These are phyloP conservation scores for Mycocentrospora acerina DNA, from an alignment of 2,329 filamentous ascomycete species.

Conservation along the genomic window DNA sequence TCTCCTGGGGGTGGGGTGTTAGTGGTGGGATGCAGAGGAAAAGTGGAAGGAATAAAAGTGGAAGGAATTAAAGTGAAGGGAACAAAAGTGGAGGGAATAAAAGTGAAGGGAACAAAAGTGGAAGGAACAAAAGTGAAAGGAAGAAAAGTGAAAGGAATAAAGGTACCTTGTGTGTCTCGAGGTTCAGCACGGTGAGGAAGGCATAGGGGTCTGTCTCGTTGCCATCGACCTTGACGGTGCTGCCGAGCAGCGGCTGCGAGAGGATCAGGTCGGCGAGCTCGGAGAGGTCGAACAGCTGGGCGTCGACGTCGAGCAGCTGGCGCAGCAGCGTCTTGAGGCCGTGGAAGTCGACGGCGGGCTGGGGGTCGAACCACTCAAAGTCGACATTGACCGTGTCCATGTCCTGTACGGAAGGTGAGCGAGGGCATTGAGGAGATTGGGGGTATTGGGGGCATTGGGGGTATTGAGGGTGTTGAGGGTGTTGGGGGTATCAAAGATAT, in stretches of 20 bases:
- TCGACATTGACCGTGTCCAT: constrained; percentile 92
- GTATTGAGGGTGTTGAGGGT: too few species aligned
- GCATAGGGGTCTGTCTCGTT: constrained; percentile 91
- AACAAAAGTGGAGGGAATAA: too few species aligned
- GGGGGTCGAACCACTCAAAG: constrained; percentile 98
- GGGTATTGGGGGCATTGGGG: too few species aligned
- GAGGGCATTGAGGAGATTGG: constrained; percentile 6
- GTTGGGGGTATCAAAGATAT: too few species aligned
- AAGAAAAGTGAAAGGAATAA: too few species aligned
- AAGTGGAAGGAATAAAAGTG: too few species aligned
- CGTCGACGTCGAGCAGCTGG: constrained; percentile 89
- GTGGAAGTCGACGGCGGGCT: constrained; percentile 87
- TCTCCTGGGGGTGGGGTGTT: constrained; percentile 51
- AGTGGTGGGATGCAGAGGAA: too few species aligned
- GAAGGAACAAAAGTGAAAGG: too few species aligned
- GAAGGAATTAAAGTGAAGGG: too few species aligned
- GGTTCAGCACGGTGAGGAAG: constrained; percentile 84
- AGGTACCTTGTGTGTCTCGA: constrained; percentile 68
- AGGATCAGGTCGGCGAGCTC: constrained; percentile 83
- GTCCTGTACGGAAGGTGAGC: constrained; percentile 58
- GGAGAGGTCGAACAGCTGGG: constrained; percentile 82
- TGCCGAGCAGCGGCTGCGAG: constrained; percentile 83
- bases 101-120: too few species aligned
- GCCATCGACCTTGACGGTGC: constrained; percentile 95
- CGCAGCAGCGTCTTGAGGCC: constrained; percentile 86